Conservation (phyloP, 140 eudicot genomes). For the Stevia rebaudiana region DNA sequence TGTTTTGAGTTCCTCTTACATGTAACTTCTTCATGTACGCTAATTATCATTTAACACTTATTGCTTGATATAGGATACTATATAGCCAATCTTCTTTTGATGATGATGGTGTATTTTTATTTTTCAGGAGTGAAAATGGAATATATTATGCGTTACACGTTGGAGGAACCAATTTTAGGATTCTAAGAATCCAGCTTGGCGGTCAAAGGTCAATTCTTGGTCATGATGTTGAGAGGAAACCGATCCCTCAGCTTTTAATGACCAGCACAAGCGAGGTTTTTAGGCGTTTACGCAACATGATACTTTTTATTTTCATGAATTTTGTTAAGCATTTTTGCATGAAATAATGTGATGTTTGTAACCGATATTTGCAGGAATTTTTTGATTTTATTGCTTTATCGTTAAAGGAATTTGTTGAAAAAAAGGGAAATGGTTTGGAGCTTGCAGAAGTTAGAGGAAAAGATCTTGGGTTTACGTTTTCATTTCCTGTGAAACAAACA, state of each 20-base stretch:
- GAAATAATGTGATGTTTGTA: neutral
- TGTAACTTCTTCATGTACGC: neutral
- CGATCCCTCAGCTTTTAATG: constrained; percentile 76
- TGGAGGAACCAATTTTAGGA: constrained; percentile 90
- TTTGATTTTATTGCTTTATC: constrained; percentile 76
- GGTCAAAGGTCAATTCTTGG: constrained; percentile 66
- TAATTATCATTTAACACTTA: neutral
- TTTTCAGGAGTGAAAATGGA: constrained; percentile 70
- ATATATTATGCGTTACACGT: constrained; percentile 75
- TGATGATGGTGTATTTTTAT: constrained; percentile 7
- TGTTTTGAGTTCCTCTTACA: neutral
- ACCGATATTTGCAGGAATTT: constrained; percentile 51
- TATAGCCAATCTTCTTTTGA: neutral
- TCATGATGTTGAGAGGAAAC: constrained; percentile 58
- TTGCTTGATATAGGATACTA: neutral
- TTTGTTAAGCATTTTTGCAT: neutral
- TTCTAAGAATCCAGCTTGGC: constrained; percentile 73
- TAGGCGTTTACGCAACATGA: constrained; percentile 18
- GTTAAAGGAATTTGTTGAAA: constrained; percentile 61
- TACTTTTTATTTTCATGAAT: neutral
- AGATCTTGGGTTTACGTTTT: constrained; percentile 79
- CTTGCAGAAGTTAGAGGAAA: constrained; percentile 39
- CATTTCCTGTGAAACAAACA: constrained; percentile 84
- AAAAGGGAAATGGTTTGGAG: constrained; percentile 34
- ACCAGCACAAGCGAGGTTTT: constrained; percentile 90